Evolutionary conservation across 2,329 filamentous ascomycete genomes (phyloP), one percentile per base, ranked within the genome.

Genomic region (Chrysoporthe deuterocubensis): DNA sequence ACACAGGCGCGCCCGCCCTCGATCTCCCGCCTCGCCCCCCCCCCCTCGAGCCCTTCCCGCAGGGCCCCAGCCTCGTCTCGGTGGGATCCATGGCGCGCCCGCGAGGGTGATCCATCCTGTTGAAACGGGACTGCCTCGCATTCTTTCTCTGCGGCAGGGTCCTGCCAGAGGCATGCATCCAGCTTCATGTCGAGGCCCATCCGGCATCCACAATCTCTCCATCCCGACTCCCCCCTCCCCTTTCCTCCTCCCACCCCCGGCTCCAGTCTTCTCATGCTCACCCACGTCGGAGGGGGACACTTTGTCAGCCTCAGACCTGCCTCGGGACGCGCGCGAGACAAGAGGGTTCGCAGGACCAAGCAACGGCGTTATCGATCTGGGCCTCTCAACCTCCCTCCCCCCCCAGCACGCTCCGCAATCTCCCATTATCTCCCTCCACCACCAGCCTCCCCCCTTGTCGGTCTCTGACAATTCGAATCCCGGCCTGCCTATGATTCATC

Each of bases 401-500:
- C 54, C 46, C 26, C 43, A 52, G 26, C 43, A 18, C 62, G 34
- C 62, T 60, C 68, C 65, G 43, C 61, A 62, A 62, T 65, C 62
- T 64, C 65, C 26, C 62, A 67, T 64, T 40, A 57, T 42, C 56
- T 60, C 43, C 58, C 56, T 60, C 57, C 57, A n/a, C 62, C 61
- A 42, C 48, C 60, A 57, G 18, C 52, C 37, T 26, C 37, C 43
- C 43, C 48, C 64, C 66, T 34, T 61, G 58, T 50, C 57, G 52
- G 43, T 69, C 62, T 62, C 68, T 69, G 68, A 63, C 65, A 67
- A 67, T 42, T 65, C 42, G 13, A 50, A 62, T 57, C 58, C 62
- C 60, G 62, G 58, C 50, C 58, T 58, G 58, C n/a, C 58, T 66
- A 70, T 70, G 68, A 70, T 66, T 70, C 68, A 70, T 70, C 68